Base-by-base conservation (phyloP, 148 eudicot genomes). In the Bassia scoparia region DNA sequence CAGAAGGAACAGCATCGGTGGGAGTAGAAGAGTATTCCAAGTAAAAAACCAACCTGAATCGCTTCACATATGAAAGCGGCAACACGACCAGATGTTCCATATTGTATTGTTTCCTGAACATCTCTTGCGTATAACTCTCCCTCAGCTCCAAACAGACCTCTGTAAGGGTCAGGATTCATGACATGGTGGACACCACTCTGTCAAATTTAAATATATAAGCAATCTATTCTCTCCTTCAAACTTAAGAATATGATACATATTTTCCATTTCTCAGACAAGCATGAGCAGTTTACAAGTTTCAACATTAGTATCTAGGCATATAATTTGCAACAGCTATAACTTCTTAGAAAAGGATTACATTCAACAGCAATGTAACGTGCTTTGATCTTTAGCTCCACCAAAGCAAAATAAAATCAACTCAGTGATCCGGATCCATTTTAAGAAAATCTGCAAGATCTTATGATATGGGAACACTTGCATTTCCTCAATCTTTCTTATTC, bases 181-280 rank as follows among this genome's bases (percentile, higher is more conserved):
- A 90, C 96, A 83, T 96, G 99, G 82, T 96, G 99, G 63, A 96
- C 95, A 70, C 97, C 97, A 71, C 82, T 86, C 99, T 96, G 88
- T 81, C 53, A 69, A 30, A 60, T 43, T 37, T 34, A 65, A 52
- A 48, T 33, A 59, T 73, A 64, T 78, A 31, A 69, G 53, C 53
- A 26, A 63, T 69, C 64, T 17, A 23, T n/a, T 13, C 26, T 27
- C 11, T 14, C 24, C 41, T 6, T 18, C 33, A 12, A 17, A 26
- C 52, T 7, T 12, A 30, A 1, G 17, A 29, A 64, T 27, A 74
- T 10, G 26, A 11, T 2, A n/a, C 4, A 21, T 23, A 4, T 12
- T 2, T 72, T 43, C 13, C 3, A 37, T 34, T 6, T 35, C 30
- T 4, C 10, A 31, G 61, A 63, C 4, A 53, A 72, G 41, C 11